phyloP scores from a whole-genome alignment of 176 grass and related monocot genomes.

The Aegilops tauschii region DNA sequence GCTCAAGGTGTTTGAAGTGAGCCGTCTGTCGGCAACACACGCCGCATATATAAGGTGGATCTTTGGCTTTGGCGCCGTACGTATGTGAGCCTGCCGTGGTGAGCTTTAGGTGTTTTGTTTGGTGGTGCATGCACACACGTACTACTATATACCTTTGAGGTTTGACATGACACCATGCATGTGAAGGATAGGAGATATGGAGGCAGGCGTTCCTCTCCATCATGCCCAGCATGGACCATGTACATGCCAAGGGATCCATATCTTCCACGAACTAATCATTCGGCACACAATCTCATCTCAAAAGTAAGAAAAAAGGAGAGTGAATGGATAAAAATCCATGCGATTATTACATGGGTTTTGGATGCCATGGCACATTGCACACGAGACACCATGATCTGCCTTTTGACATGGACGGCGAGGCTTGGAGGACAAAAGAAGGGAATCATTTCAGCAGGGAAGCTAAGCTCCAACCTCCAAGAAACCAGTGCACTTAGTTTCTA shows the following conservation, averaged over 20 bases:
- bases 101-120: slow-evolving; percentile 40
- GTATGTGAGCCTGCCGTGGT: background rate
- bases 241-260: background rate
- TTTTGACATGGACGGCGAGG: background rate
- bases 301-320: background rate
- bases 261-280: background rate
- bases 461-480: background rate
- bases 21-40: slow-evolving; percentile 12
- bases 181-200: slow-evolving; percentile 28
- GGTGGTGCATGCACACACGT: slow-evolving; percentile 40
- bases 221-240: slow-evolving; percentile 21
- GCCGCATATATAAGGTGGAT: slow-evolving; percentile 31
- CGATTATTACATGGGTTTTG: background rate
- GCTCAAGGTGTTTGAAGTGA: slow-evolving; percentile 6
- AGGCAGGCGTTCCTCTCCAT: slow-evolving; percentile 26
- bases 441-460: slow-evolving; percentile 30
- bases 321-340: background rate
- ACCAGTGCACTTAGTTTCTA: background rate
- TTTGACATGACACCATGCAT: slow-evolving; percentile 52
- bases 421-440: slow-evolving; percentile 20
- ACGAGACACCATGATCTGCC: slow-evolving; percentile 21
- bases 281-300: background rate
- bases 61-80: background rate
- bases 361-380: background rate
- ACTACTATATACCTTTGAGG: background rate